Conservation (phyloP, 192 early-diverging fungal genomes). For the Geranomyces variabilis region DNA sequence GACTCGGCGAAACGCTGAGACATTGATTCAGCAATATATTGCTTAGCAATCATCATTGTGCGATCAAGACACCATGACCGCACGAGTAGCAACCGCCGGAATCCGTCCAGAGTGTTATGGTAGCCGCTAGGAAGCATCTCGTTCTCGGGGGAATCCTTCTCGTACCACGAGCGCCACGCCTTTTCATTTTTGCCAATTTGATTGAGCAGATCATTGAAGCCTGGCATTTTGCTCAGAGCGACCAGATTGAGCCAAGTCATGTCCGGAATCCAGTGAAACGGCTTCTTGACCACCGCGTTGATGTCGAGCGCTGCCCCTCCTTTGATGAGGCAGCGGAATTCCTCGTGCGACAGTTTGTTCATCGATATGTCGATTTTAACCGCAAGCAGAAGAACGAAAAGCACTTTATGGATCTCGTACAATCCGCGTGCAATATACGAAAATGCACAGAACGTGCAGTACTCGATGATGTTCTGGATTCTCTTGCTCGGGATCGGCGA, state of each 20-base stretch:
- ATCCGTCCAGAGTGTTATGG: conserved; percentile 62
- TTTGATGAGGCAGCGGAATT: conserved; percentile 68
- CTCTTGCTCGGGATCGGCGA: conserved; percentile 68
- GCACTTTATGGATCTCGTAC: conserved; percentile 66
- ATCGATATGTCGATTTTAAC: conserved; percentile 66
- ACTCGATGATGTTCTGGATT: conserved; percentile 71
- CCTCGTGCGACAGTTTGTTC: conserved; percentile 58
- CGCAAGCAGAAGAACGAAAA: conserved; percentile 64
- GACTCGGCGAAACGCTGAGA: conserved; percentile 57
- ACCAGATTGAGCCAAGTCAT: conserved; percentile 70
- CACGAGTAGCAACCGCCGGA: conserved; percentile 60
- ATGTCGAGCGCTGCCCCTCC: conserved; percentile 70
- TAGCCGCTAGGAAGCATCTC: conserved; percentile 64
- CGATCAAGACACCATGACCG: conserved; percentile 66
- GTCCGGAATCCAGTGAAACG: conserved; percentile 71
- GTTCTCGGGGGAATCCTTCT: conserved; percentile 68
- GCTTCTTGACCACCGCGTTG: conserved; percentile 67
- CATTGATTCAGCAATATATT: conserved; percentile 65
- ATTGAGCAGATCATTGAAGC: conserved; percentile 66
- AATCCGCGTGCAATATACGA: conserved; percentile 61
- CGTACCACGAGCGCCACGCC: conserved; percentile 66
- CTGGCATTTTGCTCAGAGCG: conserved; percentile 65
- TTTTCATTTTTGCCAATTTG: conserved; percentile 72
- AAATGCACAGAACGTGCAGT: conserved; percentile 65
- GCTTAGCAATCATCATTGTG: conserved; percentile 68